Evolutionary conservation across 1,139 yeast genomes (phyloP).

Genomic region (Eremothecium gossypii): DNA sequence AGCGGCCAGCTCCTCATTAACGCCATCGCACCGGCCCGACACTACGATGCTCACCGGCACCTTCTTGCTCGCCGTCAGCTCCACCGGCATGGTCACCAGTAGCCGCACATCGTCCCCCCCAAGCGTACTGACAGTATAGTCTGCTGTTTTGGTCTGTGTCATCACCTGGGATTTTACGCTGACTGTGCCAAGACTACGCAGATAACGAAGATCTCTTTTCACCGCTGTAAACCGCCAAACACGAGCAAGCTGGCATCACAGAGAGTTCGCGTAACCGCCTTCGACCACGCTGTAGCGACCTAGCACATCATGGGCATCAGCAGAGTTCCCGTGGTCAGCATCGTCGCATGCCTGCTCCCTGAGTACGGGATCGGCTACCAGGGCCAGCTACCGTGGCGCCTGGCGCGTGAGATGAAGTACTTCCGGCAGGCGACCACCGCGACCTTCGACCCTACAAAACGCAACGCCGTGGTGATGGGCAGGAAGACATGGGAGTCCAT

Average conservation of each 20-base stretch:
- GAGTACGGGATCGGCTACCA: constrained; percentile 74
- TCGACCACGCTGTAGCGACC: too few species aligned
- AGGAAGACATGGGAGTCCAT: constrained; percentile 94
- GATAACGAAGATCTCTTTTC: too few species aligned
- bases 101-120: constrained; percentile 1
- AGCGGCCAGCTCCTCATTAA: not conserved
- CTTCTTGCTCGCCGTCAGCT: not conserved
- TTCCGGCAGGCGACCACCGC: constrained; percentile 64
- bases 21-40: not conserved
- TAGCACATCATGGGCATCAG: not conserved
- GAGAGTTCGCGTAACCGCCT: too few species aligned
- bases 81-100: constrained; percentile 4
- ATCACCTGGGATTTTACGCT: not conserved
- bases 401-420: constrained; percentile 75
- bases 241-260: too few species aligned
- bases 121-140: constrained; percentile 3
- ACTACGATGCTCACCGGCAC: not conserved
- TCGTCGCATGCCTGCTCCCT: constrained; percentile 83
- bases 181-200: too few species aligned
- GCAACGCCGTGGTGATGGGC: constrained; percentile 91
- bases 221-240: too few species aligned
- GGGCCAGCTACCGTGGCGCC: constrained; percentile 83
- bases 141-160: constrained; percentile 3
- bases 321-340: constrained; percentile 40
- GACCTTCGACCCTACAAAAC: constrained; percentile 27